Evolutionary conservation across 805 yeast genomes (phyloP), one percentile per base, ranked within the genome.

Genomic region (Kodamaea restingae): DNA sequence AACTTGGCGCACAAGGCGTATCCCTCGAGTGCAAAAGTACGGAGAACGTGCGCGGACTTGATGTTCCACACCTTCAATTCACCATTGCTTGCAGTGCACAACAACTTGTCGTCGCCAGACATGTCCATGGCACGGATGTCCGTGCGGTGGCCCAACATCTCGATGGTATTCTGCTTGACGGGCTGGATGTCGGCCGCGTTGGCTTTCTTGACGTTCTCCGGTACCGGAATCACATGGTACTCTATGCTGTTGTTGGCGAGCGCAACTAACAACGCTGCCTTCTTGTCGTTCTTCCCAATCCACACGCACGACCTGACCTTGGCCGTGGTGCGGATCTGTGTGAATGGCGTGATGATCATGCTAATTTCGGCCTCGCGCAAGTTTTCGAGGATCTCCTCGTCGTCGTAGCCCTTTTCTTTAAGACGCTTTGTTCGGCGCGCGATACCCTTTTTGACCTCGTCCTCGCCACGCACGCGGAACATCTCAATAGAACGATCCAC

Each of bases 31-130:
- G 39, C 48, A 54, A 93, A 84, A 0, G 95, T 84, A 54, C 98
- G 74, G 36, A 93, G 72, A 50, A 96, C 91, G 45, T 80, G 76
- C 14, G 67, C 70, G 1, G 91, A 80, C 45, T 72, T 71, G 20
- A 84, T 58, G 55, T 93, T 93, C 96, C 96, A 90, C 15, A 93
- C 72, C 55, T 93, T 93, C 45, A 93, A 64, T 48, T 78, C 75
- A 15, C 97, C 97, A 54, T 88, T 88, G 2, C 96, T 84, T 0
- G 96, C 96, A 1, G 96, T 83, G 2, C 88, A 95, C 30, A 91
- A 65, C 42, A 93, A 65, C 56, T 78, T 79, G 57, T 81, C 78
- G 63, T 91, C 96, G 39, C 80, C 77, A 41, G 95, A 84, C 25
- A 93, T 70, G 49, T 88, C 90, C 55, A 87, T 67, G 4, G 95